phyloP scores from a whole-genome alignment of 202 grass and related monocot genomes.

The Panicum hallii region DNA sequence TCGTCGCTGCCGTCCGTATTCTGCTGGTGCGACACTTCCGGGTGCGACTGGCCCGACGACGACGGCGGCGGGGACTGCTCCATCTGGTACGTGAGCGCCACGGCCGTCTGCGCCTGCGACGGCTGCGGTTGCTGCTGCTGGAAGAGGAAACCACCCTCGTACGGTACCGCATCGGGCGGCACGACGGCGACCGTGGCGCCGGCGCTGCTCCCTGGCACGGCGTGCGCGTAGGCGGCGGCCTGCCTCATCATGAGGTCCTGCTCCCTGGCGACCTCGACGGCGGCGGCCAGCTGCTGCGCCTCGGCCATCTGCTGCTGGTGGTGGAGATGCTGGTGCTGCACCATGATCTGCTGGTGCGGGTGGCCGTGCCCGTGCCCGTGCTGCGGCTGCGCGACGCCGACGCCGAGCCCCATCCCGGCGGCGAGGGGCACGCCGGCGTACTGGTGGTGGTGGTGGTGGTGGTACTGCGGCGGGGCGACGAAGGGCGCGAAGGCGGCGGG shows the following conservation, averaged over 20 bases:
- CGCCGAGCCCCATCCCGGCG: slow-evolving; percentile 27
- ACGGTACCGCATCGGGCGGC: slow-evolving; percentile 23
- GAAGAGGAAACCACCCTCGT: slow-evolving; percentile 46
- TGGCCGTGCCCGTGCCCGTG: neutral
- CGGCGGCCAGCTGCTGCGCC: slow-evolving; percentile 52
- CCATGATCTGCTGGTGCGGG: slow-evolving; percentile 47
- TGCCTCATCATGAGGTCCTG: slow-evolving; percentile 54
- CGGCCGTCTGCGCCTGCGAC: slow-evolving; percentile 43
- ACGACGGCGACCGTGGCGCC: slow-evolving; percentile 46
- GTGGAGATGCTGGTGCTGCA: slow-evolving; percentile 27
- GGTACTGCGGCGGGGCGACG: slow-evolving; percentile 10
- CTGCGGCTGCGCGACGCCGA: slow-evolving; percentile 24
- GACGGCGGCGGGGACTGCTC: slow-evolving; percentile 51
- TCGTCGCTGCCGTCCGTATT: slow-evolving; percentile 72
- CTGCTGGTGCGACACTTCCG: slow-evolving; percentile 47
- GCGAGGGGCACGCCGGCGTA: slow-evolving; percentile 10
- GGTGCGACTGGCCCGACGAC: slow-evolving; percentile 58
- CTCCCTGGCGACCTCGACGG: slow-evolving; percentile 42
- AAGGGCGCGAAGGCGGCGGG: slow-evolving; percentile 51
- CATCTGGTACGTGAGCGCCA: slow-evolving; percentile 50
- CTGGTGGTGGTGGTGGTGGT: slow-evolving; percentile 10
- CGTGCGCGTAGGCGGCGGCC: slow-evolving; percentile 30
- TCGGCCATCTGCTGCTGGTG: slow-evolving; percentile 54
- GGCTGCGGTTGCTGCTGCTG: slow-evolving; percentile 40
- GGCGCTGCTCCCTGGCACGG: slow-evolving; percentile 5